Evolutionary conservation across 2,329 filamentous ascomycete species (phyloP).

Genomic region (Verticillium nubilum): DNA sequence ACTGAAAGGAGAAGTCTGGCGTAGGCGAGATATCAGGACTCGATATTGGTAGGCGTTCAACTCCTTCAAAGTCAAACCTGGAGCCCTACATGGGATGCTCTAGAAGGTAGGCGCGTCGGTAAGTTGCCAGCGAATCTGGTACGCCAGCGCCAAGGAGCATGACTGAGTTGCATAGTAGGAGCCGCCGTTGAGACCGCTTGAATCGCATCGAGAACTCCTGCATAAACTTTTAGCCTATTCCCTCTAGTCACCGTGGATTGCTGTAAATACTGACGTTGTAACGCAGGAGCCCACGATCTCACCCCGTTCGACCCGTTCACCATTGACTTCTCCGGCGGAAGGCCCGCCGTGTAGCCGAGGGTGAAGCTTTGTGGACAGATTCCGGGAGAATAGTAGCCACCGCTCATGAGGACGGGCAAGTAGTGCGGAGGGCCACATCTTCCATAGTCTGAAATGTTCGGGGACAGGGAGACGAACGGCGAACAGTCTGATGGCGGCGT

Average conservation of each 20-base stretch:
- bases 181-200: not conserved
- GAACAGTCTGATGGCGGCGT: not conserved
- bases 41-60: no score
- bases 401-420: not conserved
- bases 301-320: not conserved
- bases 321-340: not conserved
- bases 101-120: not conserved
- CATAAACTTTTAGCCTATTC: not conserved
- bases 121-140: not conserved
- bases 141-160: not conserved
- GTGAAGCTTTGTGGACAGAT: not conserved
- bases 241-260: not conserved
- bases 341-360: not conserved
- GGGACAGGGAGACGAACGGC: not conserved
- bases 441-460: not conserved
- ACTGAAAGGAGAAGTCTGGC: no score
- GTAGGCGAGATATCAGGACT: not conserved
- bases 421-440: not conserved
- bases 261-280: not conserved
- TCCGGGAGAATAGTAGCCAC: conserved; percentile 1
- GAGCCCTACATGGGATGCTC: not conserved
- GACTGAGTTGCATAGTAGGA: no score
- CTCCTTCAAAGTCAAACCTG: not conserved
- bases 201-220: not conserved
- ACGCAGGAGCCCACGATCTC: not conserved